Percentiles rank a stretch among this genome's conserved stretches.
phyloP scores from a whole-genome alignment of 2,329 filamentous ascomycete species.

The Fusarium mexicanum region DNA sequence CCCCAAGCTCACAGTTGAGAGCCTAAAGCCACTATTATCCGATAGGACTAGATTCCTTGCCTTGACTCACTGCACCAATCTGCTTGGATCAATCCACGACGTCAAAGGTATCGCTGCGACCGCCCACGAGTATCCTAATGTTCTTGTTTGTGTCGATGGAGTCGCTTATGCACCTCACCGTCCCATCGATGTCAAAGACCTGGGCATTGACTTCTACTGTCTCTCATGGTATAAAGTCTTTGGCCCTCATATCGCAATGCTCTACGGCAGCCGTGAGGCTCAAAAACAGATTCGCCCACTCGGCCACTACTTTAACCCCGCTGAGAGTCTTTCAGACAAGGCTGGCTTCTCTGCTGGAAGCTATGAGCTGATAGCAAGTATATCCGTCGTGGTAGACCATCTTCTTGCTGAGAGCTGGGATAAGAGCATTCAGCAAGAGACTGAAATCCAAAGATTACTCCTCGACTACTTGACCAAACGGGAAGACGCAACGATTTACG shows the following conservation, averaged over 20 bases:
- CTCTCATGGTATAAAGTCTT: constrained; percentile 88
- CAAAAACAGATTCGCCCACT: constrained; percentile 64
- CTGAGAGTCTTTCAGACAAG: constrained; percentile 70
- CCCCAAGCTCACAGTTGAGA: constrained; percentile 66
- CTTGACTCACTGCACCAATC: constrained; percentile 78
- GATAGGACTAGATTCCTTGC: constrained; percentile 74
- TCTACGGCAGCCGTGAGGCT: constrained; percentile 70
- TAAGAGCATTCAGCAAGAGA: constrained; percentile 67
- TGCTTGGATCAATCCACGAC: constrained; percentile 76
- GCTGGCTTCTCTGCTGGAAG: constrained; percentile 73
- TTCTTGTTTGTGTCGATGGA: constrained; percentile 77
- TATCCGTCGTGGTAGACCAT: constrained; percentile 71
- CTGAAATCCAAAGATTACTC: constrained; percentile 65
- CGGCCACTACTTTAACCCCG: constrained; percentile 74
- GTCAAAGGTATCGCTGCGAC: constrained; percentile 63
- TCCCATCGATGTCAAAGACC: constrained; percentile 71
- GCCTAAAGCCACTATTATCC: constrained; percentile 68
- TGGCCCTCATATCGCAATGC: constrained; percentile 76
- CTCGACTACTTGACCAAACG: constrained; percentile 66
- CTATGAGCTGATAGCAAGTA: constrained; percentile 74
- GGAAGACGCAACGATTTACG: constrained; percentile 66
- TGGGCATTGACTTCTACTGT: constrained; percentile 80
- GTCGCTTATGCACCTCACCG: constrained; percentile 82
- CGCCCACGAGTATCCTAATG: constrained; percentile 58
- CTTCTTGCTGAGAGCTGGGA: constrained; percentile 62